A percentile compares a stretch with the other conserved stretches of the same genome.
phyloP scores from a whole-genome alignment of 2,329 filamentous ascomycete species.

The Phaeosphaeriaceae sp. region DNA sequence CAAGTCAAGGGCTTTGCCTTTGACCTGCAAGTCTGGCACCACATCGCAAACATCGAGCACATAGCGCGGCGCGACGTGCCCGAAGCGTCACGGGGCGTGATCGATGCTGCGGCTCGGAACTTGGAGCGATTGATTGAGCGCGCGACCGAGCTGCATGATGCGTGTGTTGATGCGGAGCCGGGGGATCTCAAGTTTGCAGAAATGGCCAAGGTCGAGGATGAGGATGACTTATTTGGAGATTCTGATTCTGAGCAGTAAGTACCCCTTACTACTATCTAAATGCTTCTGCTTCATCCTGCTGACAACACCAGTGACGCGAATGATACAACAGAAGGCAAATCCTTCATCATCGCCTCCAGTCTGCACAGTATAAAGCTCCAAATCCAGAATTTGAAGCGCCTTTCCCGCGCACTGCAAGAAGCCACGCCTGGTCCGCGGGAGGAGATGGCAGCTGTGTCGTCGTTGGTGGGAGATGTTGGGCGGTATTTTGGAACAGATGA shows the following conservation, averaged over 20 bases:
- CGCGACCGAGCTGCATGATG: conserved; percentile 16
- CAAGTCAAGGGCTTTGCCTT: conserved; percentile 28
- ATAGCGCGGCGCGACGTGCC: conserved; percentile 19
- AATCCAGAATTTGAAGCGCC: conserved; percentile 27
- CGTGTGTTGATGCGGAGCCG: conserved; percentile 24
- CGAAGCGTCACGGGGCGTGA: conserved; percentile 13
- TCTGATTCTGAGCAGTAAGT: conserved; percentile 14
- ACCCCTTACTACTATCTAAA: background rate
- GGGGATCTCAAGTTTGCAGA: conserved; percentile 27
- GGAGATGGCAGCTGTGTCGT: conserved; percentile 22
- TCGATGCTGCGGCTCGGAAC: conserved; percentile 21
- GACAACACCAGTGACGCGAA: conserved; percentile 10
- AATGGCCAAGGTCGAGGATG: conserved; percentile 15
- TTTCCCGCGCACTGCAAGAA: conserved; percentile 35
- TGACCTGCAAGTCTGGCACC: conserved; percentile 32
- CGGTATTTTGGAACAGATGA: conserved; percentile 30
- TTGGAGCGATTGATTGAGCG: conserved; percentile 22
- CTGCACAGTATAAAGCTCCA: conserved; percentile 33
- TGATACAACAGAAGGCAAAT: conserved; percentile 24
- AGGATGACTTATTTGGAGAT: conserved; percentile 12
- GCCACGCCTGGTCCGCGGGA: conserved; percentile 25
- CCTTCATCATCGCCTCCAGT: conserved; percentile 26
- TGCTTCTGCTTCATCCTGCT: conserved; percentile 4
- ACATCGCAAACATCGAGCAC: conserved; percentile 23
- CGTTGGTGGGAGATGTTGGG: conserved; percentile 24